Evolutionary conservation across 2,329 filamentous ascomycete species (phyloP), one percentile per base, ranked within the genome.

Genomic region (Talaromyces albobiverticillius): DNA sequence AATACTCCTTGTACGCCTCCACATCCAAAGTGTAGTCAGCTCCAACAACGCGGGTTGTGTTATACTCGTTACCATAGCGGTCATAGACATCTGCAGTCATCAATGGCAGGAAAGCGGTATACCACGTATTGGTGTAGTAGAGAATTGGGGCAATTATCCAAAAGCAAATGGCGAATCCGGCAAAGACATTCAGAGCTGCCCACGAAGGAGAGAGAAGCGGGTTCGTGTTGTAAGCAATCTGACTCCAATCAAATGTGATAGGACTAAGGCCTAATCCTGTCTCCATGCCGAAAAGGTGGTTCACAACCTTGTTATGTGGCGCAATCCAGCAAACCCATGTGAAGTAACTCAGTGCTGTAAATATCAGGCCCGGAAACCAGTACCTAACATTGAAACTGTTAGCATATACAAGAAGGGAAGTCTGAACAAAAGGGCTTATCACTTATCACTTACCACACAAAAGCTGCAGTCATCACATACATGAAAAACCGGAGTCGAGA

Each of bases 1-100:
- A 87, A 67, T 87, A 87, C n/a, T 73, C 73, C 57, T 76, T 72
- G 66, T 87, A 87, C 14, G 79, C 79, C 1, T 74, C 78, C 59
- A 79, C 76, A 65, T 87, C 81, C 51, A 87, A 80, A 13, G 78
- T 71, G 57, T 83, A 74, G 18, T 73, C 66, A 1, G 61, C 23
- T 49, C 79, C 79, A 4, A 87, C 71, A 45, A 87, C 83, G 29
- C 73, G 75, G 1, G 76, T 71, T 4, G 84, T 81, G 54, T 87
- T 78, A 71, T 87, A 87, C 14, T 72, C 59, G 1, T 70, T 63
- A 20, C 82, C 83, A 1, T 76, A 83, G 60, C 85, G 85, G 69
- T 86, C 83, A 63, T 80, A 86, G 4, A 79, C 80, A 56, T 79
- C 75, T 13, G 77, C 77, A 36, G 78, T 81, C 62, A 81, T 78